phyloP scores from a whole-genome alignment of 768 basidiomycete species.

The Phanerodontia chrysosporium region DNA sequence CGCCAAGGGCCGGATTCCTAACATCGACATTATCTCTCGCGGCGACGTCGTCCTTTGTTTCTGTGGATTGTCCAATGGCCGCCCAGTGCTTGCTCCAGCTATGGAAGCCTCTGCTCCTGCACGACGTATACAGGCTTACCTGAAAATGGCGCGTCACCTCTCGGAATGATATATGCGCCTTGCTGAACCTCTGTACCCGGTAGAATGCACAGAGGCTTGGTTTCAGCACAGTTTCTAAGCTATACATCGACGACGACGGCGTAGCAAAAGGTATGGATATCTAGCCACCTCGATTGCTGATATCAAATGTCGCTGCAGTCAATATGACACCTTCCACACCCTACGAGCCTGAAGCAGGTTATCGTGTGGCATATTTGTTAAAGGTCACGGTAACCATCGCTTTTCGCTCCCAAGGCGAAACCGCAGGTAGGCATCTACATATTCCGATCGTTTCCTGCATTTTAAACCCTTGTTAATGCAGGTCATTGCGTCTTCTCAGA shows the following conservation, averaged over 20 bases:
- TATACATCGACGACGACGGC: conserved; percentile 43
- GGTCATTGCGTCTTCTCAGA: conserved; percentile 43
- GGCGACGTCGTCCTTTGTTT: conserved; percentile 50
- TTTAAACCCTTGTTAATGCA: conserved; percentile 1
- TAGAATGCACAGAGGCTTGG: conserved; percentile 62
- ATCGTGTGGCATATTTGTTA: neutral
- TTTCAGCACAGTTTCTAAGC: conserved; percentile 51
- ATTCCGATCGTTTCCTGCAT: neutral
- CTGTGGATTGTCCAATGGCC: conserved; percentile 48
- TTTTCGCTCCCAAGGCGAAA: neutral
- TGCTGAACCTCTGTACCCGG: conserved; percentile 5
- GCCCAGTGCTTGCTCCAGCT: conserved; percentile 32
- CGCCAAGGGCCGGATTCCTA: conserved; percentile 32
- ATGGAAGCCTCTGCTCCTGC: conserved; percentile 48
- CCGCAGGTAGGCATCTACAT: neutral
- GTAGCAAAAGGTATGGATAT: conserved; percentile 35
- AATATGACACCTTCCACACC: conserved; percentile 2
- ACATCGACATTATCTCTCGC: conserved; percentile 45
- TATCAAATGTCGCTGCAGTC: neutral
- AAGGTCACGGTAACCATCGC: neutral
- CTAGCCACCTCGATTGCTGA: neutral
- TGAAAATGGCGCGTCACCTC: conserved; percentile 39
- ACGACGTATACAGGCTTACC: conserved; percentile 43
- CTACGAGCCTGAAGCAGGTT: neutral
- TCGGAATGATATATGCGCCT: neutral